Percentiles rank a stretch among this genome's conserved stretches.
Conservation (phyloP, 83 land plant species). For the Picea abies region DNA sequence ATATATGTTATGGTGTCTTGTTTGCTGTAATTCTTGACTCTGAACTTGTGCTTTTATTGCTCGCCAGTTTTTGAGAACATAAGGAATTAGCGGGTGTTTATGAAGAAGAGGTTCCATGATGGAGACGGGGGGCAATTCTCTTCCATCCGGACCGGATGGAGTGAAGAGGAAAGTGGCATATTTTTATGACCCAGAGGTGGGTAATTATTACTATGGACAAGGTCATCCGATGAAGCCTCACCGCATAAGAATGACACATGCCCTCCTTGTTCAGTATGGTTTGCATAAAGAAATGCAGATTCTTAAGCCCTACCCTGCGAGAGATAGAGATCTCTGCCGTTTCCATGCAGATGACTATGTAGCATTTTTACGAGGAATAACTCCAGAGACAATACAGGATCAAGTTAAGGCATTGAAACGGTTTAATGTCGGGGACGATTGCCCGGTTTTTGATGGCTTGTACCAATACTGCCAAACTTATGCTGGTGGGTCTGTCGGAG, state of each 20-base stretch:
- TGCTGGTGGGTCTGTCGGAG: conserved; percentile 53
- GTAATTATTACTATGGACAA: conserved; percentile 86
- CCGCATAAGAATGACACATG: conserved; percentile 83
- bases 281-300: conserved; percentile 53
- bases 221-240: conserved; percentile 96
- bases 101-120: neutral
- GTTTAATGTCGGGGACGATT: conserved; percentile 50
- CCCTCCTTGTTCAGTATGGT: conserved; percentile 70
- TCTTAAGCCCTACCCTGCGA: conserved; percentile 36
- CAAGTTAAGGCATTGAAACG: conserved; percentile 9
- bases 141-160: conserved; percentile 61
- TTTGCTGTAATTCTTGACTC: too few relatives aligned
- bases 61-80: too few relatives aligned
- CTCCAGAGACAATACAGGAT: conserved; percentile 39
- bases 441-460: conserved; percentile 56
- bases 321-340: conserved; percentile 34
- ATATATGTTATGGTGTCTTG: too few relatives aligned
- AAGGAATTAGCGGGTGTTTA: too few relatives aligned
- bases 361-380: conserved; percentile 30
- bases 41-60: too few relatives aligned
- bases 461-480: conserved; percentile 42
- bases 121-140: conserved; percentile 48
- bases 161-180: conserved; percentile 65
- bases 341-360: conserved; percentile 56
- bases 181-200: conserved; percentile 81